These are phyloP conservation scores for Fusarium incarnatum DNA, from an alignment of 2,329 filamentous ascomycete species.

Conservation along the genomic window DNA sequence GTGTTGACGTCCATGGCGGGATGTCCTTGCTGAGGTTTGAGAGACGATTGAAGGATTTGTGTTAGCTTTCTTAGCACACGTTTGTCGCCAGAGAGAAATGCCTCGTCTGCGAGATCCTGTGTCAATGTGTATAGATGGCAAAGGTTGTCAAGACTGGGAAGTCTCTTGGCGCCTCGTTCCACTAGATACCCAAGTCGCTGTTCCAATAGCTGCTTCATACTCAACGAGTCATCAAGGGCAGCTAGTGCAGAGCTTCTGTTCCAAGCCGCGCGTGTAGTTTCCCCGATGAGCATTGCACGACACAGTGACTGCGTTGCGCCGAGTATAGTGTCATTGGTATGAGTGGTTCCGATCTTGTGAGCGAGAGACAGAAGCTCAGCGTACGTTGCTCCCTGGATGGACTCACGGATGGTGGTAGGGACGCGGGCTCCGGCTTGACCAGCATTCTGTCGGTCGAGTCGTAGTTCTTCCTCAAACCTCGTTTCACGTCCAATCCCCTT, in stretches of 20 bases:
- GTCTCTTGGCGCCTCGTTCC: background rate
- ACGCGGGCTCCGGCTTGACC: background rate
- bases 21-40: background rate
- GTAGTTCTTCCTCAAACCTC: slow-evolving; percentile 12
- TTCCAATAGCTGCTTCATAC: background rate
- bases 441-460: slow-evolving; percentile 11
- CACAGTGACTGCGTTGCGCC: slow-evolving; percentile 14
- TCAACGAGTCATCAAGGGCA: background rate
- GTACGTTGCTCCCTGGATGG: slow-evolving; percentile 24
- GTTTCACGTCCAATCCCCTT: background rate
- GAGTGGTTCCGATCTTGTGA: slow-evolving; percentile 11
- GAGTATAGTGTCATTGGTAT: background rate
- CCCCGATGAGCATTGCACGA: slow-evolving; percentile 11
- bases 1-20: slow-evolving; percentile 22
- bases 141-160: background rate
- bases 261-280: background rate
- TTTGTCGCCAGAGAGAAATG: background rate
- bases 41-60: background rate
- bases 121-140: background rate
- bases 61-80: background rate
- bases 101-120: background rate
- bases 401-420: slow-evolving; percentile 19
- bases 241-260: background rate
- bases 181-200: background rate
- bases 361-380: slow-evolving; percentile 23